phyloP scores from a whole-genome alignment of 2,329 filamentous ascomycete species.

The Apiospora phragmitis region DNA sequence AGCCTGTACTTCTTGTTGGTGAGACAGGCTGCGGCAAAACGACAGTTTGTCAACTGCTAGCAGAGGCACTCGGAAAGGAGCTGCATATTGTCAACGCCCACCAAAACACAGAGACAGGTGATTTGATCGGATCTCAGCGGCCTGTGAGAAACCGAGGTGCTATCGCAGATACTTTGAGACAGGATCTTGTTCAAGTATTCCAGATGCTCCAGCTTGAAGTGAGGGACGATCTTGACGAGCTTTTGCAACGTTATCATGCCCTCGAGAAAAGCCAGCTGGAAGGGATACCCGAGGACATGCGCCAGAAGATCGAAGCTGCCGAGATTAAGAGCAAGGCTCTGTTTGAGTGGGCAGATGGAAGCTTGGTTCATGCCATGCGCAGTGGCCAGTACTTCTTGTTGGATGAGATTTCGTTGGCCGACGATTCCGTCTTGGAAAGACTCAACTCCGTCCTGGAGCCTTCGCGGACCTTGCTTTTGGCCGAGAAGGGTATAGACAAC shows the following conservation, averaged over 20 bases:
- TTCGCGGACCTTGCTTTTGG: slow-evolving; percentile 79
- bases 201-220: slow-evolving; percentile 39
- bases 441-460: slow-evolving; percentile 96
- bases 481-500: slow-evolving; percentile 87
- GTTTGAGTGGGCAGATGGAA: slow-evolving; percentile 96
- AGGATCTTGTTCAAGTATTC: slow-evolving; percentile 57
- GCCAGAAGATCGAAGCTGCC: slow-evolving; percentile 46
- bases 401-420: slow-evolving; percentile 95
- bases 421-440: slow-evolving; percentile 94
- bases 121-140: slow-evolving; percentile 92
- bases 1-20: slow-evolving; percentile 91
- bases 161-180: slow-evolving; percentile 64
- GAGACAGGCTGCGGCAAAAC: slow-evolving; percentile 99
- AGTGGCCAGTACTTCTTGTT: slow-evolving; percentile 87
- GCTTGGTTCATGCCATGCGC: slow-evolving; percentile 91
- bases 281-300: slow-evolving; percentile 48
- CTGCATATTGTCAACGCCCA: slow-evolving; percentile 95
- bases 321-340: slow-evolving; percentile 73
- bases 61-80: slow-evolving; percentile 73
- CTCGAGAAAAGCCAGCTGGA: slow-evolving; percentile 46
- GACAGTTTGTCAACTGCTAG: slow-evolving; percentile 89
- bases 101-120: slow-evolving; percentile 96
- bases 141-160: slow-evolving; percentile 83
- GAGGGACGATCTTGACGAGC: slow-evolving; percentile 49
- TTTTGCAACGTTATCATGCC: slow-evolving; percentile 60